Conservation (phyloP, 2,329 filamentous ascomycete genomes). For the Chaetothyriales sp. region DNA sequence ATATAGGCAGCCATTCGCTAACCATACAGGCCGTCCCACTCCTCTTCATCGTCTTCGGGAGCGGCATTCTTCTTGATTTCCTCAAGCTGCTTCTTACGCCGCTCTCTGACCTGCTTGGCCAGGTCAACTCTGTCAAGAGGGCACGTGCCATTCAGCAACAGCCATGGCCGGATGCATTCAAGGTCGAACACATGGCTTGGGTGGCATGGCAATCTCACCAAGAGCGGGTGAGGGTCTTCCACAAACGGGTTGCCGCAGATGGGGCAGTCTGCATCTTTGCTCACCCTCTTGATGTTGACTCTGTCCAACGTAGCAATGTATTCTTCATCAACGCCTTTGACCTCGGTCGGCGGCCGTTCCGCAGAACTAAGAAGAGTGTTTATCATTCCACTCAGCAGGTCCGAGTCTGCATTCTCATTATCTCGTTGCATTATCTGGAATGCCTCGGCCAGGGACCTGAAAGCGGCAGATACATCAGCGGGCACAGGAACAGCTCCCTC, state of each 20-base stretch:
- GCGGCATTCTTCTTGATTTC: constrained; percentile 21
- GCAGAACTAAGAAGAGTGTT: constrained; percentile 39
- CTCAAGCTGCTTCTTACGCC: constrained; percentile 27
- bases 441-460: constrained; percentile 45
- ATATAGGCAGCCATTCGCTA: too few relatives aligned
- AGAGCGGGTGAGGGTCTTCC: constrained; percentile 46
- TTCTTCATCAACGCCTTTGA: constrained; percentile 46
- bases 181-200: constrained; percentile 48
- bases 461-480: constrained; percentile 44
- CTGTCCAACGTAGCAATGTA: constrained; percentile 17
- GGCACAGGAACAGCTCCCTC: constrained; percentile 45
- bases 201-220: constrained; percentile 48
- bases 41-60: constrained; percentile 28
- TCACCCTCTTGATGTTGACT: constrained; percentile 18
- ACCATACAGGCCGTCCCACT: constrained; percentile 37
- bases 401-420: constrained; percentile 23
- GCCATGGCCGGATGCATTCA: constrained; percentile 50
- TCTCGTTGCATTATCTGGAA: constrained; percentile 41
- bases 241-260: constrained; percentile 41
- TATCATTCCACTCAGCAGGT: constrained; percentile 41
- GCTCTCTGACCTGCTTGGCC: constrained; percentile 39
- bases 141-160: constrained; percentile 49
- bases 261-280: constrained; percentile 27
- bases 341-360: constrained; percentile 43
- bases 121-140: constrained; percentile 46